Evolutionary conservation across 257 asterid genomes (phyloP), one percentile per base, ranked within the genome.

Genomic region (Echites panduratus): DNA sequence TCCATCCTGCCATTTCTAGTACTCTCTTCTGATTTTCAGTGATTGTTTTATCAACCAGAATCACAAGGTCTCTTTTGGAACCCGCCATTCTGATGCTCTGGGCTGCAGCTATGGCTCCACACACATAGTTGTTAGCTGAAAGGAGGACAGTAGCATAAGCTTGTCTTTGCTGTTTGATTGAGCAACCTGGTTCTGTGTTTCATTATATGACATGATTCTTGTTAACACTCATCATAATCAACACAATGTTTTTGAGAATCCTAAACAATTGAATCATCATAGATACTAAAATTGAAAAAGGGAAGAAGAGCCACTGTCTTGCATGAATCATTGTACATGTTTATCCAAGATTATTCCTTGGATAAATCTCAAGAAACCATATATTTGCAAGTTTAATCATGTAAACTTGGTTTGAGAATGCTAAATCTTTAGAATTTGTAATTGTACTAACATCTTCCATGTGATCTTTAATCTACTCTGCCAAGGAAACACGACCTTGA

Each of bases 91-190:
- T 87, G 70, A 91, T 89, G 85, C 97, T 91, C 72, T 87, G 96
- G 0, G 95, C 97, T 35, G 97, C 97, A 40, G 88, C 89, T 63
- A 91, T 91, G 62, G 97, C 97, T 57, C 97, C 97, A 26, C 97
- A 91, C 1, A 86, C 97, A 48, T 91, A 91, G 40, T 76, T 85
- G 17, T 89, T 83, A 32, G 95, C 96, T n/a, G 97, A 87, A 63
- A 89, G 97, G 12, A 91, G 77, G 80, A 91, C 87, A 1, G 97
- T 86, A 16, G 96, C 96, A 20, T 91, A 91, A 8, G 97, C 97
- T 79, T 91, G 95, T 0, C 90, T 83, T 43, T 83, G 87, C 82
- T 27, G 58, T 61, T 77, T 81, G 35, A 81, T 86, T 0, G 63
- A 13, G 70, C 59, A 72, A 43, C 77, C 85, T 66, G 48, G 52